phyloP scores from a whole-genome alignment of 2,329 filamentous ascomycete genomes.

The Mariannaea sp. region DNA sequence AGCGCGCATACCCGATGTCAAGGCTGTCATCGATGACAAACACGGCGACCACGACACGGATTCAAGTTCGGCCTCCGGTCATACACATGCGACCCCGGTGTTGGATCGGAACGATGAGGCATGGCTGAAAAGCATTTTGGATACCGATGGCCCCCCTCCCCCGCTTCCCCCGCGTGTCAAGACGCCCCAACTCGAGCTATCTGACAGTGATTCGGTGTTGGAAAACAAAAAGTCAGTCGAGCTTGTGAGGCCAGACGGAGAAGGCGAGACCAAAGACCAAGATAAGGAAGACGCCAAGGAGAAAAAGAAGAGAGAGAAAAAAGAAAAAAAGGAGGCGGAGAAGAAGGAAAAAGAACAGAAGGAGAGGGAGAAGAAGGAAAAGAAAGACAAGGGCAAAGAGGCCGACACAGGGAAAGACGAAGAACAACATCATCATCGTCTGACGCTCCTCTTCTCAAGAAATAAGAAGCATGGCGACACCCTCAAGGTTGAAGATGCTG shows the following conservation, averaged over 20 bases:
- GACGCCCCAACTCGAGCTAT: conserved; percentile 53
- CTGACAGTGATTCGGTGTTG: conserved; percentile 24
- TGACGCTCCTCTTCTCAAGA: conserved; percentile 45
- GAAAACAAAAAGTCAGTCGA: conserved; percentile 19
- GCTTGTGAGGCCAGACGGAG: conserved; percentile 31
- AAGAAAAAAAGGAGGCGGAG: conserved; percentile 11
- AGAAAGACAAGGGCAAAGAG: conserved; percentile 41
- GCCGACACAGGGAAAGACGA: conserved; percentile 39
- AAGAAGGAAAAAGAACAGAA: conserved; percentile 43
- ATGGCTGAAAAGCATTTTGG: conserved; percentile 61
- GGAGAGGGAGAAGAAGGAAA: conserved; percentile 43
- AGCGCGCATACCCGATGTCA: conserved; percentile 23
- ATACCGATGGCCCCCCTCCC: conserved; percentile 52
- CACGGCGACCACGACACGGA: conserved; percentile 26
- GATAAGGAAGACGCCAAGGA: conserved; percentile 40
- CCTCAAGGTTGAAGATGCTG: conserved; percentile 44
- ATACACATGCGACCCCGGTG: conserved; percentile 47
- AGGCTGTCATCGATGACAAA: conserved; percentile 21
- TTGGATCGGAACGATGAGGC: conserved; percentile 61
- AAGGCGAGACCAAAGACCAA: conserved; percentile 35
- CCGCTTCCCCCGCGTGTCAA: conserved; percentile 60
- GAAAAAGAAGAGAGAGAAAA: conserved; percentile 30
- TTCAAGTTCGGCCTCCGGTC: conserved; percentile 36
- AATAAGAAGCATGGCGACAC: conserved; percentile 48
- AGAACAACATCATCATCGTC: conserved; percentile 44